Evolutionary conservation across 2,329 filamentous ascomycete genomes (phyloP), one percentile per base, ranked within the genome.

Genomic region (Ilyonectria robusta): DNA sequence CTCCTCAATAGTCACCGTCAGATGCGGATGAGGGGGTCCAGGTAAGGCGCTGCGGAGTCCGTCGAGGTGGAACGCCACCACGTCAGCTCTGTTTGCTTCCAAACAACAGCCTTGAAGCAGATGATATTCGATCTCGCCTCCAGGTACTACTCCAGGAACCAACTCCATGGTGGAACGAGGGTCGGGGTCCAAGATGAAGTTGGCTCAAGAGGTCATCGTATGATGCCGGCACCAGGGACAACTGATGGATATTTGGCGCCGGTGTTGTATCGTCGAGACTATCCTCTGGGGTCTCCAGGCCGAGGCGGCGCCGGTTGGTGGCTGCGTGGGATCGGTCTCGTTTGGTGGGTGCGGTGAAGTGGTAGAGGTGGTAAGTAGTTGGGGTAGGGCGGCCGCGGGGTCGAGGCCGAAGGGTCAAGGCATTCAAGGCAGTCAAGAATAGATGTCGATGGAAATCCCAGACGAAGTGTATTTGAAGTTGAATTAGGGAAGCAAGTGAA

Each of bases 41-140:
- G 81, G 71, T 4, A 91, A 75, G 10, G 79, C 78, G 65, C 77
- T 76, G 48, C 86, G 83, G 35, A 91, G 81, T 7, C 82, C 83
- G 37, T 88, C 81, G 13, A 91, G 82, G 42, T 81, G 80, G 19
- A 80, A 71, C 42, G 83, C 81, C 47, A 87, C 84, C 13, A 82
- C 70, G 57, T 88, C 84, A 59, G 85, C 86, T 67, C 85, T 81
- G 62, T 87, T 82, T 26, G 88, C 87, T 78, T 90, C 88, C 59
- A 80, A 74, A 71, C 82, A 88, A 74, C 88, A 90, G 37, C 87
- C 86, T 64, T 82, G 79, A 40, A 89, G 81, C 23, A 89, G 78
- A 21, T 82, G 78, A 21, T 76, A 67, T 58, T 81, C 80, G 54
- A 77, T 70, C 17, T 75, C 72, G 44, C 71, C 68, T 40, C 69